These are phyloP conservation scores for Phytopythium aichiense DNA, from an alignment of 352 stramenopile genomes.

Conservation along the genomic window DNA sequence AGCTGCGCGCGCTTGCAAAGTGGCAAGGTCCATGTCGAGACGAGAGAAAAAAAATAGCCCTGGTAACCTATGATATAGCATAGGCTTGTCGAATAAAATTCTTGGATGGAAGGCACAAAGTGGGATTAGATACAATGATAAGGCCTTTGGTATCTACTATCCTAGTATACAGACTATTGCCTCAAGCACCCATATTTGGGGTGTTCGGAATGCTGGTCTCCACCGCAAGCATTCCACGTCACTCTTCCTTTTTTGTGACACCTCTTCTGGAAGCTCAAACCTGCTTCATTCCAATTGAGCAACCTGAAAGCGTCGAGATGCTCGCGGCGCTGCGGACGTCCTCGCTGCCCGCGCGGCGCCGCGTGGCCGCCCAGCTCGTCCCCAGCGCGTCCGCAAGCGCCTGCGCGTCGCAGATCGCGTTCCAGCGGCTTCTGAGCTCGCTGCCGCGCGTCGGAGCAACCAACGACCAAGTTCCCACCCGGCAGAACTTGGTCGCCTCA, in stretches of 20 bases:
- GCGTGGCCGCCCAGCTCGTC: not conserved
- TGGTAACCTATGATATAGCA: not conserved
- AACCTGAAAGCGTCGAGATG: conserved; percentile 2
- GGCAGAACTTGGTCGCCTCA: no score
- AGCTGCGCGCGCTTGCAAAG: no score
- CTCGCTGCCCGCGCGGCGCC: not conserved
- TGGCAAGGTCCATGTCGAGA: not conserved
- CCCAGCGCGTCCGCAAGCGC: not conserved
- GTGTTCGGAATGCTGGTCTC: no score
- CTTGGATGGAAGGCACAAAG: no score
- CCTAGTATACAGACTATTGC: no score
- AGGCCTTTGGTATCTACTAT: no score
- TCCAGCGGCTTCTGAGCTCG: not conserved
- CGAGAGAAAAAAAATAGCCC: not conserved
- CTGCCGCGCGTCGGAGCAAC: not conserved
- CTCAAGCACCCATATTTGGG: no score
- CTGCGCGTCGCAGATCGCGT: not conserved
- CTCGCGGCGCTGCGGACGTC: not conserved
- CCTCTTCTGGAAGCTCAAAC: not conserved
- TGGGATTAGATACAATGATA: no score
- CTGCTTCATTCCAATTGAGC: not conserved
- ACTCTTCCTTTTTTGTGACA: not conserved
- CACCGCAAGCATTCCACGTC: not conserved
- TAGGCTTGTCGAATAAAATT: not conserved
- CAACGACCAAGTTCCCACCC: not conserved